Base-by-base conservation (phyloP, 441 rosid species). In the Capsella rubella region DNA sequence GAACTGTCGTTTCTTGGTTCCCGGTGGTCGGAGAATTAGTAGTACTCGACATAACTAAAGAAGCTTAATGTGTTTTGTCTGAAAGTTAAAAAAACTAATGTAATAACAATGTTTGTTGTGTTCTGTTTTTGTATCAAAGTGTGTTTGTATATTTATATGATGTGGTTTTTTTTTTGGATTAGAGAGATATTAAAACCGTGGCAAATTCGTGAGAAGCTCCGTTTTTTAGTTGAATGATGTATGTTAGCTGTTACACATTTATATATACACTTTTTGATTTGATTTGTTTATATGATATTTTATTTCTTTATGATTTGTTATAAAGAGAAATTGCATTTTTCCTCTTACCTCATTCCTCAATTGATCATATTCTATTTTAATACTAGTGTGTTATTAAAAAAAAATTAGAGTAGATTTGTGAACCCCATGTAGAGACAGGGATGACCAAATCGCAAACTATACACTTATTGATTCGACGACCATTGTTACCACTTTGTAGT, bases 131-230 rank as follows among this genome's bases (percentile, higher is more conserved):
- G 49, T 3, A 64, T 72, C 55, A 67, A 58, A 63, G 29, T 67
- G 67, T 15, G 39, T 52, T 46, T 69, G 10, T 49, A 29, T 63
- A 46, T 71, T 4, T 3, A 21, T 16, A 49, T 49, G 50, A n/a
- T 59, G 16, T 64, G 61, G 61, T 29, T 55, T 15, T 54, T 16
- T 16, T 16, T 69, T 34, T 60, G 29, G 32, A 37, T 54, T 40
- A 46, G 51, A 34, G 9, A 67, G 35, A 56, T 28, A 3, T 67
- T 12, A 69, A 53, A 49, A 63, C 74, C 86, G 90, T 82, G 90
- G 90, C 75, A 5, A 78, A 46, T 29, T 84, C 84, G 86, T 73
- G 74, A 75, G 55, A 54, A 34, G 40, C 9, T 60, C 71, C 57
- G 75, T 63, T 69, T 76, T 64, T 18, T 32, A n/a, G 50, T 39